Evolutionary conservation across 768 basidiomycete species (phyloP), one percentile per base, ranked within the genome.

Genomic region (Pleurotus citrinopileatus): DNA sequence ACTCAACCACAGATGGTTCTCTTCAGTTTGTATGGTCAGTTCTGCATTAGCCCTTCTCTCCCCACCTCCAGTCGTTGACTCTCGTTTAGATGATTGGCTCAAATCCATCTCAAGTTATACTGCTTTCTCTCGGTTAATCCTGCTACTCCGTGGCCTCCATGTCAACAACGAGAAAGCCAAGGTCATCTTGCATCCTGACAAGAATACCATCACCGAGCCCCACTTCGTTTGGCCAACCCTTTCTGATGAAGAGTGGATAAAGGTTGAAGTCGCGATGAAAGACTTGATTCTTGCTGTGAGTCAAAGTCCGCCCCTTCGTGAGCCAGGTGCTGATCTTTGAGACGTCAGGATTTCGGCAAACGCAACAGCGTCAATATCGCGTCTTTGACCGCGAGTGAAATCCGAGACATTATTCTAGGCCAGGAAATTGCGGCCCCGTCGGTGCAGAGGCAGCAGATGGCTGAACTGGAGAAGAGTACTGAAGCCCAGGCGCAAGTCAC

Each of bases 111-210:
- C 97, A 46, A 95, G 92, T 62, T 99, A 98, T 70, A 98, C 97
- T 13, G 97, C 97, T 12, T 99, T 99, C 81, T 98, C 96, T 23
- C 91, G 97, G 53, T 78, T 99, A 36, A 98, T 98, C 59, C 82
- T 98, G n/a, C 82, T 98, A 25, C 83, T 99, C 20, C 95, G 97
- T 71, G 95, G 92, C 32, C 79, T 98, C 26, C 97, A 98, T 69
- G 97, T 98, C 71, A 98, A 99, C 74, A 97, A 98, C 65, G 97
- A 98, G 68, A 99, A 99, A 76, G 94, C 97, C 23, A 99, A 99
- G 79, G 89, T 99, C 62, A 94, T 99, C 59, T 77, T 99, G 32
- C 94, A 95, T 60, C 97, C 97, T 0, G 95, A 98, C 76, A 96
- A 97, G 72, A 88, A 86, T 54, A 98, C 96, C 1, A 88, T 96